phyloP scores from a whole-genome alignment of 2,329 filamentous ascomycete genomes.

The Calonectria honghensis region DNA sequence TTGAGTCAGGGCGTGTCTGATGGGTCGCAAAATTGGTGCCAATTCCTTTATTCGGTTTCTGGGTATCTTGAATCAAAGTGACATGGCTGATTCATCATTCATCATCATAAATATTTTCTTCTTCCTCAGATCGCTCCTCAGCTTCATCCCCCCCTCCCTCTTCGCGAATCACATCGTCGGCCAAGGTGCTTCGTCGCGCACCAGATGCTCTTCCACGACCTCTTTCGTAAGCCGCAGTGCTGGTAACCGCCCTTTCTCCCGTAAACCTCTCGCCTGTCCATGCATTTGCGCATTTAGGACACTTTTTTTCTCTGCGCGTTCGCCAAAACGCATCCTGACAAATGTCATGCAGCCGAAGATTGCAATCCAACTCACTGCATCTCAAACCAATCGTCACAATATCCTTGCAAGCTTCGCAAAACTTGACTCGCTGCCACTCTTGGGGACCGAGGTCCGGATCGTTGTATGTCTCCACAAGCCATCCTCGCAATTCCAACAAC shows the following conservation, averaged over 20 bases:
- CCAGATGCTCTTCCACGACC: constrained; percentile 62
- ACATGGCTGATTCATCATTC: constrained; percentile 37
- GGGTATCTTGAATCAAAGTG: constrained; percentile 50
- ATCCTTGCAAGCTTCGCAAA: constrained; percentile 91
- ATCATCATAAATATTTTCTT: constrained; percentile 42
- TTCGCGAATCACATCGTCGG: constrained; percentile 59
- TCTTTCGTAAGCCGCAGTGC: constrained; percentile 69
- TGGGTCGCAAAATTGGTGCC: constrained; percentile 7
- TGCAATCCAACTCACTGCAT: constrained; percentile 81
- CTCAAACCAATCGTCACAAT: constrained; percentile 90
- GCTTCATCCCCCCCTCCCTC: constrained; percentile 50
- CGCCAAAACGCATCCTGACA: constrained; percentile 86
- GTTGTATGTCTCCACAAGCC: constrained; percentile 94
- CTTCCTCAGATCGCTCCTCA: constrained; percentile 51
- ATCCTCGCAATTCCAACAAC: constrained; percentile 88
- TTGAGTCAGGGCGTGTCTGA: constrained; percentile 28
- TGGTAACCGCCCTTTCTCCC: constrained; percentile 75
- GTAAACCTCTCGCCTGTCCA: constrained; percentile 72
- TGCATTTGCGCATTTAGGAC: constrained; percentile 74
- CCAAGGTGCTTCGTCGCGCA: constrained; percentile 58
- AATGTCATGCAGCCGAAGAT: constrained; percentile 83
- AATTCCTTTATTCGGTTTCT: constrained; percentile 37
- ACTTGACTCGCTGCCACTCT: constrained; percentile 86
- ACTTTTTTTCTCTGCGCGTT: constrained; percentile 76
- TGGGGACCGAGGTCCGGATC: constrained; percentile 76